Base-by-base conservation (phyloP, 1,139 yeast genomes). In the Yamadazyma sp. region DNA sequence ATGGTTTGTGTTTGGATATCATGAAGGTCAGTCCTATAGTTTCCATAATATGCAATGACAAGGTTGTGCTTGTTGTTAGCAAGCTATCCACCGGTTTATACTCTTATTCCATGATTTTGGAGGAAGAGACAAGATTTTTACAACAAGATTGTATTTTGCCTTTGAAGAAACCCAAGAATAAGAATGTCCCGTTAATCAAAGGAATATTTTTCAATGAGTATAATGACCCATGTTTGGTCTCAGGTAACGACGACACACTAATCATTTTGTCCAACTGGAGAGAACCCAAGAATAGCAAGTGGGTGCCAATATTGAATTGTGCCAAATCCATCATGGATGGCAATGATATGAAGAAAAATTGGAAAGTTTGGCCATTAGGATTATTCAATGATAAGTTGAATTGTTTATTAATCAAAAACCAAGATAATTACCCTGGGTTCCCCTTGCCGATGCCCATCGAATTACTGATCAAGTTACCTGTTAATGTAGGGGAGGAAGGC, bases 341-440 rank as follows among this genome's bases (percentile, higher is more conserved):
- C 39, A 68, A 68, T 44, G 63, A 64, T 12, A 65, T 66, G 36
- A 69, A 70, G 43, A 75, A 68, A 45, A 67, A 77, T 56, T 72
- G 77, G 77, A 75, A 60, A 45, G 83, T 87, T 49, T 89, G 98
- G 97, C 98, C 98, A 10, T 69, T 92, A 38, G 96, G 96, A 2
- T 68, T 89, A 33, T 73, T 75, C 44, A 77, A 74, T 39, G 85
- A 84, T 48, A 79, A 80, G 44, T 74, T 89, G 51, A 78, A 78
- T 48, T 87, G 95, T 61, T 75, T 87, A 43, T 73, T 87, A 17
- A 74, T 88, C 46, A 86, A 87, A 58, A 87, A 87, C 18, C 67
- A 67, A 35, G 67, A 66, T 41, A 59, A 56, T 25, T 75, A 71
- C 45, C 83, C 83, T 1, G 77, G 78, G 8, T 76, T 89, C 54